These are phyloP conservation scores for Suillus tomentosus DNA, from an alignment of 768 basidiomycete genomes.

Conservation along the genomic window DNA sequence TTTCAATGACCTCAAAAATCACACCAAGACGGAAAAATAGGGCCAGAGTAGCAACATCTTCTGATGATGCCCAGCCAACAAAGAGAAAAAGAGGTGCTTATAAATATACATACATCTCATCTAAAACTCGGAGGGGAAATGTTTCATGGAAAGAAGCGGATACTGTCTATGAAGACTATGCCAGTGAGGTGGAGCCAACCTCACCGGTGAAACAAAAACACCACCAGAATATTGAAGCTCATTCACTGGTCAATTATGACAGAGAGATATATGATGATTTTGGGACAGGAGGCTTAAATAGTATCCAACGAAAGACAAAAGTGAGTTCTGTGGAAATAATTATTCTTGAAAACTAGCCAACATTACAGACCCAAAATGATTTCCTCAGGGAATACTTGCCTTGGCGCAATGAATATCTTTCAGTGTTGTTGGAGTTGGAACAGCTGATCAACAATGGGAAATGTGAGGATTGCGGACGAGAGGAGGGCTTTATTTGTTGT, in stretches of 20 bases:
- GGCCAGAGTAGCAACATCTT: too few species aligned
- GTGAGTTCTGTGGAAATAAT: background rate
- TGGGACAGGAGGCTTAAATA: background rate
- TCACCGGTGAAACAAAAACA: background rate
- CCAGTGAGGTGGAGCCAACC: background rate
- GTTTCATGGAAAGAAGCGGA: background rate
- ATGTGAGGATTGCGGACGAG: background rate
- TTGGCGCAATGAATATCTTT: background rate
- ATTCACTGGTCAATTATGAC: background rate
- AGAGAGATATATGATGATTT: background rate
- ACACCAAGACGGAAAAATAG: too few species aligned
- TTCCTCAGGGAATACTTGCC: constrained; percentile 4
- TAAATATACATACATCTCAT: too few species aligned
- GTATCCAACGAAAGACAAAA: background rate
- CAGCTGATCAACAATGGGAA: background rate
- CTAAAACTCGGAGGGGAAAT: too few species aligned
- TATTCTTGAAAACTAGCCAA: too few species aligned
- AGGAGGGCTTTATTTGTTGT: background rate
- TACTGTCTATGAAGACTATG: background rate
- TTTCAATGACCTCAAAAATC: too few species aligned
- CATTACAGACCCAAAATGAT: constrained; percentile 8
- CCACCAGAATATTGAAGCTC: background rate
- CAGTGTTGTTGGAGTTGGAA: constrained; percentile 5
- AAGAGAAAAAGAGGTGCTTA: too few species aligned
- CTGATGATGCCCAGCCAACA: too few species aligned